Base-by-base conservation (phyloP, 2,329 filamentous ascomycete genomes). In the Chaetomium sp. region DNA sequence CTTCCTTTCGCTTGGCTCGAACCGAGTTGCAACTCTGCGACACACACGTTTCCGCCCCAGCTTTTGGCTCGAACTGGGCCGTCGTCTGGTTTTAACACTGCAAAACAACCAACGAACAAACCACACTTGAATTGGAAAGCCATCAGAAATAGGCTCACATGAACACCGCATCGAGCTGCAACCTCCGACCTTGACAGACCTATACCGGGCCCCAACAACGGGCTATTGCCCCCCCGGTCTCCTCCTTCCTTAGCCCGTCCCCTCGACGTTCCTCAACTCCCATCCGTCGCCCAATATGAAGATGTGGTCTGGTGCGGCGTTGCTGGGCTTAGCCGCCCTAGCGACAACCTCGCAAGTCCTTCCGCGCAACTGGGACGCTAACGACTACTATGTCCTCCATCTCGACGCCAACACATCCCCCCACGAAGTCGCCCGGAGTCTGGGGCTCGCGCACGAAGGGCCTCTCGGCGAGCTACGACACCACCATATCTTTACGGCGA, bases 321-420 rank as follows among this genome's bases (percentile, higher is more conserved):
- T 82, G 52, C 66, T 87, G 56, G 74, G 78, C 69, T 73, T 82
- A 49, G 69, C 77, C 53, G 74, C 79, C 70, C 71, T 84, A 48
- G 73, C 78, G 58, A 72, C 76, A 55, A 75, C 78, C 35, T 69
- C 76, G 46, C 62, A 64, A 52, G 70, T 82, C 45, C 74, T 77
- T 49, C 74, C 78, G 60, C 86, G 88, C 64, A 81, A 94, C 67
- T 89, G 95, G 76, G 81, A 87, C 49, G 78, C 81, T 41, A 84
- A 91, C 72, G 92, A 99, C 71, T 97, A 95, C 74, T 96, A 97
- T 70, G 91, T 95, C 61, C 78, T 99, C 47, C 88, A 96, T 62
- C 80, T 99, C 66, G 82, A 87, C 57, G 74, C 81, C 10, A 76
- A 80, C 40, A 77, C 81, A 6, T 78, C 83, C 11, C 90, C 91